A percentile compares a stretch with the other conserved stretches of the same genome.
Evolutionary conservation across 2,329 filamentous ascomycete genomes (phyloP).

Genomic region (Lachnellula occidentalis): DNA sequence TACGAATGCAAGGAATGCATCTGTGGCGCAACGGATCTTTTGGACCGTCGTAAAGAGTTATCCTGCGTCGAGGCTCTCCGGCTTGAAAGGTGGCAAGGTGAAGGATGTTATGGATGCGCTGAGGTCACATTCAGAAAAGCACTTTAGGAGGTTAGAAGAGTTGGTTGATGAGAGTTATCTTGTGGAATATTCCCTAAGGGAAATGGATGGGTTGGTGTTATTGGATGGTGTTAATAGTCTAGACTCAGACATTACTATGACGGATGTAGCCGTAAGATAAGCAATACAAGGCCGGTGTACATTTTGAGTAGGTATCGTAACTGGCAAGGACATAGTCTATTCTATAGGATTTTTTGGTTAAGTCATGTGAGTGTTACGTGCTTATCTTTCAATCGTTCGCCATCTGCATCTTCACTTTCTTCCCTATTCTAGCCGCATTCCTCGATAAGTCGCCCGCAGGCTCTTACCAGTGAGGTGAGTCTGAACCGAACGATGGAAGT

Average conservation of each 20-base stretch:
- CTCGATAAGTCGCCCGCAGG: slow-evolving; percentile 16
- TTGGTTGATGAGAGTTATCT: slow-evolving; percentile 91
- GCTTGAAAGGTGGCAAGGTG: slow-evolving; percentile 59
- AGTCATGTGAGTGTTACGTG: slow-evolving; percentile 2
- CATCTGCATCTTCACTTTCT: slow-evolving; percentile 28
- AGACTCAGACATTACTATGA: no score
- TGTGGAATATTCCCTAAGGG: slow-evolving; percentile 84
- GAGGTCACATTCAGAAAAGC: slow-evolving; percentile 83
- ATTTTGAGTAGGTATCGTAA: no score
- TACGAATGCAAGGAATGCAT: slow-evolving; percentile 82
- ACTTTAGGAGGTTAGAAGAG: slow-evolving; percentile 86
- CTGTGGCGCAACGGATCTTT: slow-evolving; percentile 79
- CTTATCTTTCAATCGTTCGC: slow-evolving; percentile 5
- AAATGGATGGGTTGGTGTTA: slow-evolving; percentile 63
- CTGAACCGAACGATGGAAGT: neutral
- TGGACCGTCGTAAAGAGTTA: slow-evolving; percentile 76
- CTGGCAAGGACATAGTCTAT: no score
- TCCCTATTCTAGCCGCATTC: slow-evolving; percentile 32
- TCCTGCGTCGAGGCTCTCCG: slow-evolving; percentile 70
- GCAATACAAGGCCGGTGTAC: no score
- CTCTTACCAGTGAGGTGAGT: neutral
- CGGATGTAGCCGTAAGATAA: no score
- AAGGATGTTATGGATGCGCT: slow-evolving; percentile 85
- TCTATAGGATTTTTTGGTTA: no score
- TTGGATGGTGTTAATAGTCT: no score